Percentiles rank a stretch among this genome's conserved stretches.
Evolutionary conservation across 2,329 filamentous ascomycete genomes (phyloP).

Genomic region (Trichoderma cornu-damae): DNA sequence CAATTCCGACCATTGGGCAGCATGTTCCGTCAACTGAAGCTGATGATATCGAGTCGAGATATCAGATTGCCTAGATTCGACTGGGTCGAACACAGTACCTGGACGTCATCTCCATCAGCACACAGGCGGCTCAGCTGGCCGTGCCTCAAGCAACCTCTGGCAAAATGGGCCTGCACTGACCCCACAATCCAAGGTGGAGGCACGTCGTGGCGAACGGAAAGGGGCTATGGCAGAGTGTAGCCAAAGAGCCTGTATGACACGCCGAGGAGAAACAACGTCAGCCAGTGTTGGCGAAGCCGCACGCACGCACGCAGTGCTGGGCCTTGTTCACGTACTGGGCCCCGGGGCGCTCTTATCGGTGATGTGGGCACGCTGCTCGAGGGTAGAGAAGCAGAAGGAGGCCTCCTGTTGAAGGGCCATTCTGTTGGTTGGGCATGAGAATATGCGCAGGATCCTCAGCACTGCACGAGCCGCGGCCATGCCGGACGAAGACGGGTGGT

Average conservation of each 20-base stretch:
- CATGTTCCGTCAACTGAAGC: neutral
- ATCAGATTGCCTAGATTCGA: too few relatives aligned
- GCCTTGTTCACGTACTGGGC: too few relatives aligned
- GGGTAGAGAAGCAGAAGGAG: neutral
- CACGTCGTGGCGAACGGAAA: constrained; percentile 11
- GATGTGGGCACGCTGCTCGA: neutral
- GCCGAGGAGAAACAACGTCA: neutral
- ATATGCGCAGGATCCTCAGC: neutral
- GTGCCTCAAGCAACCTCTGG: neutral
- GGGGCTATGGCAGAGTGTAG: neutral
- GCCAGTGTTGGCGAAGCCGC: too few relatives aligned
- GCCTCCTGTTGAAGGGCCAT: constrained; percentile 6
- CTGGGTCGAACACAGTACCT: neutral
- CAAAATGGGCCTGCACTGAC: neutral
- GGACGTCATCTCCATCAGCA: neutral
- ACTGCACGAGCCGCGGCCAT: neutral
- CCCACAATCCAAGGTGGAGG: neutral
- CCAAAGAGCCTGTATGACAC: neutral
- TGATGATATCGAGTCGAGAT: neutral
- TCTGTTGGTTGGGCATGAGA: constrained; percentile 2
- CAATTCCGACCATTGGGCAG: neutral
- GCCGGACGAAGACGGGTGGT: neutral
- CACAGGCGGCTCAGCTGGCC: neutral
- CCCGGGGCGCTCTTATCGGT: too few relatives aligned
- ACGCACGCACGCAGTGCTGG: too few relatives aligned